phyloP scores from a whole-genome alignment of 2,329 filamentous ascomycete genomes.

The Juglanconis juglandina region DNA sequence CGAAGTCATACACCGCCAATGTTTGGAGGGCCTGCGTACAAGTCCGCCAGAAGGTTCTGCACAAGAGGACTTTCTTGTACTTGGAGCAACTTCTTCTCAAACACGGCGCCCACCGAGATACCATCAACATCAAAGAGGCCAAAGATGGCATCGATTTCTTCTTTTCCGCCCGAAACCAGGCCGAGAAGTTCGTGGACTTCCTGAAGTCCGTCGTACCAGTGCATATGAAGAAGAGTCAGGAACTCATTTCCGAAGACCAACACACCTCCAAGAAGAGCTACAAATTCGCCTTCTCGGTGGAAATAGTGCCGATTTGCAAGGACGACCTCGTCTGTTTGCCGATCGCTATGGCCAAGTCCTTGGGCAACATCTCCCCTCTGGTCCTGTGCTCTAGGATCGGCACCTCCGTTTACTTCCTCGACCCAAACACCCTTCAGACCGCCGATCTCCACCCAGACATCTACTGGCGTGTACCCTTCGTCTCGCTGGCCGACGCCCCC shows the following conservation, averaged over 20 bases:
- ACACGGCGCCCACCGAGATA: slow-evolving; percentile 85
- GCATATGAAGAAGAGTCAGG: slow-evolving; percentile 57
- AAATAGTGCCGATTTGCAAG: slow-evolving; percentile 93
- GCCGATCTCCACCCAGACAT: slow-evolving; percentile 77
- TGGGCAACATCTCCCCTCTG: slow-evolving; percentile 85
- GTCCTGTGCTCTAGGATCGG: slow-evolving; percentile 84
- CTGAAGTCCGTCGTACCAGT: slow-evolving; percentile 70
- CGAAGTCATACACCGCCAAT: slow-evolving; percentile 94
- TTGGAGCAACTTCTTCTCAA: slow-evolving; percentile 96
- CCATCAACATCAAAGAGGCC: slow-evolving; percentile 96
- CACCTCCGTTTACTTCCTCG: slow-evolving; percentile 83
- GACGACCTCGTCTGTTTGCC: slow-evolving; percentile 94
- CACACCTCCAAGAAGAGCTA: slow-evolving; percentile 89
- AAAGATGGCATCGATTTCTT: slow-evolving; percentile 93
- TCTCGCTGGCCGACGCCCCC: slow-evolving; percentile 75
- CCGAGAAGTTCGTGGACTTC: slow-evolving; percentile 77
- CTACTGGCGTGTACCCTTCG: slow-evolving; percentile 91
- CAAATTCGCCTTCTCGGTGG: slow-evolving; percentile 89
- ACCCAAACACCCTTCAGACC: slow-evolving; percentile 86
- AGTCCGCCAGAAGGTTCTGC: slow-evolving; percentile 92
- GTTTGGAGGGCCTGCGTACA: slow-evolving; percentile 93
- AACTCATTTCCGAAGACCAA: slow-evolving; percentile 77
- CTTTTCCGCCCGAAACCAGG: slow-evolving; percentile 84
- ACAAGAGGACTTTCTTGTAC: slow-evolving; percentile 72
- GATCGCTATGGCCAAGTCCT: slow-evolving; percentile 78